A percentile compares a stretch with the other conserved stretches of the same genome.
phyloP scores from a whole-genome alignment of 805 yeast genomes.

The Candida dendrica region DNA sequence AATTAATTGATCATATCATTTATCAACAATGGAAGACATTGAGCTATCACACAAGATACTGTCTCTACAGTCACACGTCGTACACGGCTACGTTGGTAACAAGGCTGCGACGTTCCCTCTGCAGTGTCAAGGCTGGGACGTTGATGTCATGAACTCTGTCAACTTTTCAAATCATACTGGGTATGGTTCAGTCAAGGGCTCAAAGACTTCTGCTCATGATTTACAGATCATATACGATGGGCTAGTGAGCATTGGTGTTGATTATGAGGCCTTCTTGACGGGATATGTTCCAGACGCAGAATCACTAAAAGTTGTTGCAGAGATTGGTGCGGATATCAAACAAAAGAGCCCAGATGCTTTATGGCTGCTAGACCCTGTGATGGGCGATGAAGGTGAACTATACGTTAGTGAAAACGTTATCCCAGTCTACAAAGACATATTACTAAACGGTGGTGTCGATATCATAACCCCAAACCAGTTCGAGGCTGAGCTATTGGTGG shows the following conservation, averaged over 20 bases:
- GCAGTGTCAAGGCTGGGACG: slow-evolving; percentile 87
- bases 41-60: slow-evolving; percentile 21
- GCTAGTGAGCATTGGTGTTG: slow-evolving; percentile 35
- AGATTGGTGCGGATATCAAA: slow-evolving; percentile 54
- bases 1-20: background rate
- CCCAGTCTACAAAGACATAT: slow-evolving; percentile 41
- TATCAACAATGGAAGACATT: background rate
- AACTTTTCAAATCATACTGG: slow-evolving; percentile 92
- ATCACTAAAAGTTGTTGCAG: slow-evolving; percentile 43
- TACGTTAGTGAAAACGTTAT: slow-evolving; percentile 61
- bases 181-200: slow-evolving; percentile 62
- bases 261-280: slow-evolving; percentile 62
- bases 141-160: slow-evolving; percentile 82
- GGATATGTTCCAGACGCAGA: slow-evolving; percentile 73
- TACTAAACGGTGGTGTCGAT: slow-evolving; percentile 35
- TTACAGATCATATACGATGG: slow-evolving; percentile 50
- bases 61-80: slow-evolving; percentile 83
- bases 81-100: slow-evolving; percentile 94
- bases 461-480: slow-evolving; percentile 70
- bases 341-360: too few relatives aligned
- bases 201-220: slow-evolving; percentile 36
- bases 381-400: slow-evolving; percentile 83
- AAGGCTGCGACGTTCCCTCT: slow-evolving; percentile 86
- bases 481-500: slow-evolving; percentile 59
- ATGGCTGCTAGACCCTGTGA: slow-evolving; percentile 91